phyloP scores from a whole-genome alignment of 768 basidiomycete species.

The Auriscalpium vulgare region DNA sequence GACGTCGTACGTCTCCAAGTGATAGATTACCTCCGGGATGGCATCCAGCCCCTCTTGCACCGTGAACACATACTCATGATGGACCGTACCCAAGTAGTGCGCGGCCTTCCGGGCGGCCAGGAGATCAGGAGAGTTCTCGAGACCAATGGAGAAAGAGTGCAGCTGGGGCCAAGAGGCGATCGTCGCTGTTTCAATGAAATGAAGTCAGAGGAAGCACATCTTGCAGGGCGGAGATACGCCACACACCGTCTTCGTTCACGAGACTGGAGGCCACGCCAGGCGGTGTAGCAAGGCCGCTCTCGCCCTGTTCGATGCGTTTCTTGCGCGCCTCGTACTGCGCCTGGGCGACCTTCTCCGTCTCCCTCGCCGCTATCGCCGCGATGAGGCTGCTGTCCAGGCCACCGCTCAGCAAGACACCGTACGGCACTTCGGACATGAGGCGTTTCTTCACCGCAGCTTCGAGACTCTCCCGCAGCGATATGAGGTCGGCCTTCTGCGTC shows the following conservation, averaged over 20 bases:
- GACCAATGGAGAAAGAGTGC: constrained; percentile 95
- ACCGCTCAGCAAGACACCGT: constrained; percentile 91
- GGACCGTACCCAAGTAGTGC: constrained; percentile 86
- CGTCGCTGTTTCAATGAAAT: constrained; percentile 36
- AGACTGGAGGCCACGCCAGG: constrained; percentile 24
- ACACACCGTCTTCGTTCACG: constrained; percentile 48
- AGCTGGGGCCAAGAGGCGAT: constrained; percentile 90
- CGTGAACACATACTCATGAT: constrained; percentile 97
- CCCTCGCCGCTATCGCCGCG: constrained; percentile 88
- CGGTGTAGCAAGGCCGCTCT: constrained; percentile 54
- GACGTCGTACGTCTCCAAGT: constrained; percentile 98
- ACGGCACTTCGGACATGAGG: constrained; percentile 97
- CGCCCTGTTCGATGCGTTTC: constrained; percentile 43
- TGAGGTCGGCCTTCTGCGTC: constrained; percentile 53
- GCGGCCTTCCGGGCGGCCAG: constrained; percentile 92
- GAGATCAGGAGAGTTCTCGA: constrained; percentile 92
- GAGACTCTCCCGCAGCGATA: constrained; percentile 66
- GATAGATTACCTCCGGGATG: constrained; percentile 94
- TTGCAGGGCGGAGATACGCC: not conserved
- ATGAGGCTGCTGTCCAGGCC: constrained; percentile 95
- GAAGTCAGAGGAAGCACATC: not conserved
- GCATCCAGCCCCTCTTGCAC: constrained; percentile 98
- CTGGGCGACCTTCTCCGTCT: constrained; percentile 85
- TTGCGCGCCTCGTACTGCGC: constrained; percentile 70
- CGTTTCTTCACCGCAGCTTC: constrained; percentile 92